Percentiles rank a stretch among this genome's conserved stretches.
Conservation (phyloP, 495 filamentous ascomycete species). For the Neurospora tetrasperma region DNA sequence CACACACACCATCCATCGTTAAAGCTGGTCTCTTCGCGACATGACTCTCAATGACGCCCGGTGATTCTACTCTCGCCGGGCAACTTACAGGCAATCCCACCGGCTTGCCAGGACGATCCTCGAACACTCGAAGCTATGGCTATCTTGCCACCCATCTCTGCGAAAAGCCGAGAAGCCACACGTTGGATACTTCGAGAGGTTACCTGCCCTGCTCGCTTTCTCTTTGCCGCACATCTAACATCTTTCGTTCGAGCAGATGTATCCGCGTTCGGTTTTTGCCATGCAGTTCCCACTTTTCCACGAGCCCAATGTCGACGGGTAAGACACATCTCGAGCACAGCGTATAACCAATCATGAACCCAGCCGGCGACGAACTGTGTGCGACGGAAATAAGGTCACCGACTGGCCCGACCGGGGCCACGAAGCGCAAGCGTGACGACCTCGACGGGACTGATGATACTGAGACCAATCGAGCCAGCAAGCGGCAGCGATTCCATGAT, state of each 20-base stretch:
- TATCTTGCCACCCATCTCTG: not conserved
- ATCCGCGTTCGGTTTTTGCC: not conserved
- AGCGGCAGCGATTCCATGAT: not conserved
- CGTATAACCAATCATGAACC: not conserved
- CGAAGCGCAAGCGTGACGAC: not conserved
- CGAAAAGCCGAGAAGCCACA: not conserved
- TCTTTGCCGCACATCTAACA: not conserved
- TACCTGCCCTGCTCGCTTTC: not conserved
- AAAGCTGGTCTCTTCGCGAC: not conserved
- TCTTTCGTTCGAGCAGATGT: not conserved
- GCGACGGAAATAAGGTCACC: not conserved
- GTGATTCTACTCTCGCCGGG: not conserved
- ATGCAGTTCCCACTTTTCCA: not conserved
- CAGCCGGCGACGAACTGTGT: not conserved
- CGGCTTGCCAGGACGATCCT: not conserved
- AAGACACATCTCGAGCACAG: not conserved
- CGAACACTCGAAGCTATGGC: not conserved
- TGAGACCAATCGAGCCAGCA: not conserved
- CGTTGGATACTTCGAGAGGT: rapidly evolving
- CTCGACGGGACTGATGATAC: not conserved
- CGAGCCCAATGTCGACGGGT: not conserved
- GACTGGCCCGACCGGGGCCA: not conserved
- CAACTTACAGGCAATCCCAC: not conserved
- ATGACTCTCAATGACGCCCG: not conserved
- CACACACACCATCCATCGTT: not conserved